Base-by-base conservation (phyloP, 2,329 filamentous ascomycete genomes). In the Septoria petroselini region DNA sequence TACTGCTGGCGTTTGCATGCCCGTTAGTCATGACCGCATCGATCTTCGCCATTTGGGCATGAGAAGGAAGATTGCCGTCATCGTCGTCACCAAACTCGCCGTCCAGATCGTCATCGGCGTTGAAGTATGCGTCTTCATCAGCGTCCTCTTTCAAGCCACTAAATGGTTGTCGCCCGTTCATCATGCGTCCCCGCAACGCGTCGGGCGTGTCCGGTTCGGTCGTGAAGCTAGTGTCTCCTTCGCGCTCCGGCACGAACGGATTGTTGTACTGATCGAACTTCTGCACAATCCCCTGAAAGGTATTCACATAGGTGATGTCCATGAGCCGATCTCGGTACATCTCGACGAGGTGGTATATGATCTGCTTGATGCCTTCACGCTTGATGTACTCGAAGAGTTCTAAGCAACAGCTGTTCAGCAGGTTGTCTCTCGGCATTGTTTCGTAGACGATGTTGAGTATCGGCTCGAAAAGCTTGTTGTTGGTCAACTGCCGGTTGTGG, bases 341-440 rank as follows among this genome's bases (percentile, higher is more conserved):
- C 59, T 89, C 85, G 8, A 95, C 88, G 17, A 97, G 74, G 65
- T 96, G 87, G 55, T 84, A 83, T 49, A 95, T 83, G 39, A 96
- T 75, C 11, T 86, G 82, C 67, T 90, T 94, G 62, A 91, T 78
- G 48, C 83, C 83, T 62, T 94, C 88, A 19, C 74, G 72, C 66
- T 85, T 89, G 62, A 97, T 87, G 63, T 85, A 90, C 63, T 95
- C 90, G 58, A 98, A 97, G 35, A 98, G 80, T 64, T 98, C 93
- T 7, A 97, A 77, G 61, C 89, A 95, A 7, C 91, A 91, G 0
- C 91, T 97, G 68, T 93, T 94, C 25, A 97, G 77, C 2, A 98
- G 77, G 60, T 96, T 97, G 68, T 98, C 91, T 34, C 90, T 82
- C 1, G 91, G 88, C 80, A 96, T 86, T 0, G 89, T 93, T 58